Conservation (phyloP, 139 green algal genomes). For the Haematococcus lacustris region DNA sequence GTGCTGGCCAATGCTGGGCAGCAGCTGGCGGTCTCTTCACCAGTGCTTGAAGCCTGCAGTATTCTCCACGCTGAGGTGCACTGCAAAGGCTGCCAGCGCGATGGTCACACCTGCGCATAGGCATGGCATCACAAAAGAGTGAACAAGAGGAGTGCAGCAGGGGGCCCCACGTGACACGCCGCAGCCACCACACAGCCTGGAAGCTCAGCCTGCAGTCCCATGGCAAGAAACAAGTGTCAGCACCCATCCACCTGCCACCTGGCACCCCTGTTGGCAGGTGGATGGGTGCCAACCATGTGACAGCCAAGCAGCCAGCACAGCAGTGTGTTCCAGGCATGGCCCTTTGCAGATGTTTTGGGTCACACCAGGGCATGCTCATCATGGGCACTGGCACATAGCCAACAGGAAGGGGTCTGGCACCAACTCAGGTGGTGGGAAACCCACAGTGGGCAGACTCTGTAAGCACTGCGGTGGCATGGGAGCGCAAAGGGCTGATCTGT, state of each 20-base stretch:
- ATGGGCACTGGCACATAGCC: not conserved
- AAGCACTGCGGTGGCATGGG: not conserved
- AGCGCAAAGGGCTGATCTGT: not conserved
- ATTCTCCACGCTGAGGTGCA: slow-evolving; percentile 80
- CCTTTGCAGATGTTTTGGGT: not conserved
- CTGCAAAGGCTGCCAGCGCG: slow-evolving; percentile 49
- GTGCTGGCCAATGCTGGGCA: too few species aligned
- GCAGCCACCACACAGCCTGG: not conserved
- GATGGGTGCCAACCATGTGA: not conserved
- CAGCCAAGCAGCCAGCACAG: not conserved
- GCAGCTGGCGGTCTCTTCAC: too few species aligned
- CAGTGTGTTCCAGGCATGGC: not conserved
- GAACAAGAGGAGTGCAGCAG: not conserved
- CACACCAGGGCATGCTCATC: not conserved
- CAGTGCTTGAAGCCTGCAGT: slow-evolving; percentile 72
- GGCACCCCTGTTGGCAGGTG: not conserved
- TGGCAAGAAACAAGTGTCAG: not conserved
- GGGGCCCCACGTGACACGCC: too few species aligned
- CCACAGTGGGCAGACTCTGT: not conserved
- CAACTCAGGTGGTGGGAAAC: not conserved
- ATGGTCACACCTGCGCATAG: slow-evolving; percentile 34
- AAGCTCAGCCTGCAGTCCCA: not conserved
- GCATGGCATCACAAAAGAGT: not conserved
- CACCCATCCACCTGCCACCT: not conserved
- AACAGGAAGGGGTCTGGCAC: not conserved